Percentiles rank a stretch among this genome's conserved stretches.
Evolutionary conservation across 2,329 filamentous ascomycete species (phyloP).

Genomic region (Simplicillium aogashimaense): DNA sequence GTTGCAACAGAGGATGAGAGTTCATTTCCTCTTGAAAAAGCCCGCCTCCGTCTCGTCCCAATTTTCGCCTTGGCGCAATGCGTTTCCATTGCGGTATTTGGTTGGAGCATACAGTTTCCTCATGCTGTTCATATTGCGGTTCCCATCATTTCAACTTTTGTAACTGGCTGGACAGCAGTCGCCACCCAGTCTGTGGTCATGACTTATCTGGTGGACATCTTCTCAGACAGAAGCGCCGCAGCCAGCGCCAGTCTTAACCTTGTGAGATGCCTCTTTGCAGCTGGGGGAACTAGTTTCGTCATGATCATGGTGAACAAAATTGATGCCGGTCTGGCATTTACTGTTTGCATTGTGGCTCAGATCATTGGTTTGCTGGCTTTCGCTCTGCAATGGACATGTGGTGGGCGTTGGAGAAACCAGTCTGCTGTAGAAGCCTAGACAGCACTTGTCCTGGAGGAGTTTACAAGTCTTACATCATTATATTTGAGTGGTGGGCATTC

Average conservation of each 20-base stretch:
- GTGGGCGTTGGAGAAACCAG: slow-evolving; percentile 22
- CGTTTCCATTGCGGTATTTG: slow-evolving; percentile 36
- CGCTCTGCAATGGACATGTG: slow-evolving; percentile 32
- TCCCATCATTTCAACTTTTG: slow-evolving; percentile 38
- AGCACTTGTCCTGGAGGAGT: neutral
- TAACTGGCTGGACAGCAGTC: slow-evolving; percentile 40
- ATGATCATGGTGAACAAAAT: slow-evolving; percentile 37
- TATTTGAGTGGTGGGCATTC: too few species aligned
- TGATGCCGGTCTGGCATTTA: slow-evolving; percentile 35
- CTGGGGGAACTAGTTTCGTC: slow-evolving; percentile 37
- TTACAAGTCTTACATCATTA: too few species aligned
- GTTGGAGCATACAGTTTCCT: slow-evolving; percentile 39
- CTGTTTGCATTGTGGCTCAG: slow-evolving; percentile 31
- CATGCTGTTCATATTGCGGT: slow-evolving; percentile 33
- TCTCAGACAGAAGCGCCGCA: slow-evolving; percentile 35
- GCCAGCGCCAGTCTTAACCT: slow-evolving; percentile 44
- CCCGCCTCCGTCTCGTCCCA: slow-evolving; percentile 38
- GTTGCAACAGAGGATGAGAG: slow-evolving; percentile 8
- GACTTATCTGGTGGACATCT: slow-evolving; percentile 45
- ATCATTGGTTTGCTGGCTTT: slow-evolving; percentile 32
- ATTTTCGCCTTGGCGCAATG: slow-evolving; percentile 33
- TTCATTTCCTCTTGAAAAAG: slow-evolving; percentile 36
- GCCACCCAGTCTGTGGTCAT: slow-evolving; percentile 37
- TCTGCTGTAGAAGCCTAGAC: neutral
- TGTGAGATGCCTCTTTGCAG: slow-evolving; percentile 39